A percentile compares a stretch with the other conserved stretches of the same genome.
Conservation (phyloP, 805 yeast species). For the Priceomyces fermenticarens region DNA sequence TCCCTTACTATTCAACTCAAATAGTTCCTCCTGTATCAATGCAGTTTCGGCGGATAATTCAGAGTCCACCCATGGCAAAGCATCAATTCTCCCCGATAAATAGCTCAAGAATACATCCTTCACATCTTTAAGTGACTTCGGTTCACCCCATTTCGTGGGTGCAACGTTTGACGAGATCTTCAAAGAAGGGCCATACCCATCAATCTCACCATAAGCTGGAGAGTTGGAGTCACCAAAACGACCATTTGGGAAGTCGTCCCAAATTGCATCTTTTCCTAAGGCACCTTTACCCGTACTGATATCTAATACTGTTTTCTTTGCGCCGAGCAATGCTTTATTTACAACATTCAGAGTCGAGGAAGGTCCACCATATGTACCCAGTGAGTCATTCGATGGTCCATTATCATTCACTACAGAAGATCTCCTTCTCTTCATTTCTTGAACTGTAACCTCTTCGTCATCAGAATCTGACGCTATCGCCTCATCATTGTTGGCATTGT, state of each 20-base stretch:
- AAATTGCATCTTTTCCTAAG: conserved; percentile 83
- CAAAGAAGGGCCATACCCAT: conserved; percentile 92
- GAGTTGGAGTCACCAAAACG: conserved; percentile 93
- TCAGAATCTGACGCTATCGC: conserved; percentile 42
- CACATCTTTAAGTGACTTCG: conserved; percentile 57
- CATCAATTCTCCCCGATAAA: conserved; percentile 68
- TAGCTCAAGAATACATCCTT: conserved; percentile 67
- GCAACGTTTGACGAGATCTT: conserved; percentile 69
- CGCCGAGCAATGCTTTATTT: conserved; percentile 23
- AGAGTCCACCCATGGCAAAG: conserved; percentile 89
- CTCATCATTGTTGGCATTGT: conserved; percentile 25
- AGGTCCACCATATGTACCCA: conserved; percentile 8
- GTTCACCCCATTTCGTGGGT: conserved; percentile 75
- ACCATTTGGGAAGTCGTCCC: conserved; percentile 98
- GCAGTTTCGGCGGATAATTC: conserved; percentile 88
- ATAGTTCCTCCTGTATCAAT: conserved; percentile 85
- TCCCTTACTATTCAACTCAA: conserved; percentile 70
- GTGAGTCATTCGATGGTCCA: conserved; percentile 22
- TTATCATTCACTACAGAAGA: conserved; percentile 42
- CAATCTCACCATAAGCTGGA: conserved; percentile 97
- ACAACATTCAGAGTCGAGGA: conserved; percentile 18
- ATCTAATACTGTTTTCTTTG: conserved; percentile 60
- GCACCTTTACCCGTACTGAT: conserved; percentile 83
- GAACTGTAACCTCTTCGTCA: conserved; percentile 17
- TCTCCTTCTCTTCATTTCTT: conserved; percentile 26